Evolutionary conservation across 75 land plant species (phyloP).

Genomic region (Selaginella tamariscina): DNA sequence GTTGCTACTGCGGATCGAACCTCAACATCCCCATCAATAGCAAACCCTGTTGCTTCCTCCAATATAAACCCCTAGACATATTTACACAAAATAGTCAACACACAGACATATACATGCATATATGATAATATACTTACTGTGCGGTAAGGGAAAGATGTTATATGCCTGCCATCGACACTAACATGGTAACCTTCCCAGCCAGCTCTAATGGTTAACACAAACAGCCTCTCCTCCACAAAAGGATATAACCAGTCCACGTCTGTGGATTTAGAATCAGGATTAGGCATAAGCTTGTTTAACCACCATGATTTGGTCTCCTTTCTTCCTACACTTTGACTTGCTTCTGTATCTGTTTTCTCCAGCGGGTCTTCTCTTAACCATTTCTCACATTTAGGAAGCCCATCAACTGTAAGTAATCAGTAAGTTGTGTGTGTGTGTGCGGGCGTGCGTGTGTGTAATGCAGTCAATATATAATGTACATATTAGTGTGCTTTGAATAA

Average conservation of each 20-base stretch:
- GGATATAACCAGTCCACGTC: slow-evolving; percentile 71
- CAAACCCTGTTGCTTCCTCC: slow-evolving; percentile 61
- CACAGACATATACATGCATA: too few species aligned
- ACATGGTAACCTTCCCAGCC: slow-evolving; percentile 65
- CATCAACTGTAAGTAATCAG: slow-evolving; percentile 49
- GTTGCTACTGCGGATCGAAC: slow-evolving; percentile 41
- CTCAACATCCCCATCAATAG: slow-evolving; percentile 43
- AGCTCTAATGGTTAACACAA: slow-evolving; percentile 50
- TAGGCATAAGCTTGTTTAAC: too few species aligned
- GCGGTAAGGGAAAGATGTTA: slow-evolving; percentile 54
- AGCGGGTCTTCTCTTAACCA: slow-evolving; percentile 73
- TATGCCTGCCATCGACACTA: slow-evolving; percentile 53
- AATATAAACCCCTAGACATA: slow-evolving; percentile 45
- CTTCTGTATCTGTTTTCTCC: too few species aligned
- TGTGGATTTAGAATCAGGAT: slow-evolving; percentile 45
- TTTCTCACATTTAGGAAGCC: slow-evolving; percentile 60
- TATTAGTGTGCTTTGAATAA: too few species aligned
- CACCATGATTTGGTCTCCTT: slow-evolving; percentile 30
- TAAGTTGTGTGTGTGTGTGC: too few species aligned
- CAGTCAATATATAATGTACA: too few species aligned
- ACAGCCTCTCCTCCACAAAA: slow-evolving; percentile 42
- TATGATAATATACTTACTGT: too few species aligned
- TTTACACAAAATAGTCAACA: background rate
- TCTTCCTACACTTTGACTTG: slow-evolving; percentile 25
- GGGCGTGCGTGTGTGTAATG: too few species aligned